phyloP scores from a whole-genome alignment of 495 filamentous ascomycete genomes.

The Neurospora sp. region DNA sequence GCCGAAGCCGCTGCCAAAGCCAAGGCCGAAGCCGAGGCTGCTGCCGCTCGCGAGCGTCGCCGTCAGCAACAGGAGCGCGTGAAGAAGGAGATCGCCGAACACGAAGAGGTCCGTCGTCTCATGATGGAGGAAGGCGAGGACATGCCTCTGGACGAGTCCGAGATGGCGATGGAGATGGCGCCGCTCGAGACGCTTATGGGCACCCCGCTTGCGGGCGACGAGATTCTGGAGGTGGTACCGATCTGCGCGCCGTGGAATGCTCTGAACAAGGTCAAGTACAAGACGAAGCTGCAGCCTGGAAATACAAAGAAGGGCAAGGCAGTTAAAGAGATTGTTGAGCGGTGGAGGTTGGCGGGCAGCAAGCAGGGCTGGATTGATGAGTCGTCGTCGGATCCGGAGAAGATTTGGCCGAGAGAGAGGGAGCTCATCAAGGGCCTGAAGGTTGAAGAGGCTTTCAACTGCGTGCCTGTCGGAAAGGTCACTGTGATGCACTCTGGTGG shows the following conservation, averaged over 20 bases:
- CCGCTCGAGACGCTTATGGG: conserved; percentile 69
- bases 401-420: conserved; percentile 69
- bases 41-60: conserved; percentile 58
- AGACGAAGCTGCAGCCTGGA: conserved; percentile 87
- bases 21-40: conserved; percentile 47
- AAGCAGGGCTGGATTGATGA: conserved; percentile 50
- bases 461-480: conserved; percentile 76
- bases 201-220: conserved; percentile 67
- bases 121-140: conserved; percentile 41
- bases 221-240: conserved; percentile 81
- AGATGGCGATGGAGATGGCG: conserved; percentile 45
- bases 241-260: conserved; percentile 87
- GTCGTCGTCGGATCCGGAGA: conserved; percentile 51
- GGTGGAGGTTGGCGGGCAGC: conserved; percentile 56
- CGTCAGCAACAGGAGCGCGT: conserved; percentile 68
- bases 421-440: conserved; percentile 74
- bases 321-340: conserved; percentile 71
- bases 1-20: conserved; percentile 43
- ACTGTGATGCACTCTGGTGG: conserved; percentile 61
- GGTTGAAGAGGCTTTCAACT: conserved; percentile 70
- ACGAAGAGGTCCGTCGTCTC: conserved; percentile 53
- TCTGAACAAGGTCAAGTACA: conserved; percentile 70
- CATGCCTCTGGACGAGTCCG: conserved; percentile 33
- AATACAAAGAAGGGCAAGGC: conserved; percentile 89
- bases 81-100: conserved; percentile 48